Evolutionary conservation across 169 alveolate genomes (phyloP), one percentile per base, ranked within the genome.

Genomic region (Plasmodium cynomolgi): DNA sequence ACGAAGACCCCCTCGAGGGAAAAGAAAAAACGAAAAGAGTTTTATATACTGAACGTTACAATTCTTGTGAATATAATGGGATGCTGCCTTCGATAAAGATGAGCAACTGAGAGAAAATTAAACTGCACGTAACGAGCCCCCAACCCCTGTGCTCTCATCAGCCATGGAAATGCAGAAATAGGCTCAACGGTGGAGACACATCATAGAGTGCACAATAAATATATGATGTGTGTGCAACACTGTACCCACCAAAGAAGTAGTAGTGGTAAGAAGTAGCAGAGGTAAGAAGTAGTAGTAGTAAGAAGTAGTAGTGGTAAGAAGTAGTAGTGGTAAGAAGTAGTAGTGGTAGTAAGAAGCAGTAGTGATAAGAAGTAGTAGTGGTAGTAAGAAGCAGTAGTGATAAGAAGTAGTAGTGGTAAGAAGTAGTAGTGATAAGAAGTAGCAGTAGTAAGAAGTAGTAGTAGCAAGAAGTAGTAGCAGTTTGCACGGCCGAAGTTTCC

Each of bases 1-100:
- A 39, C 4, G 62, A 84, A 7, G 13, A 71, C n/a, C 2, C 54
- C n/a, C 26, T 33, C 2, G 15, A 44, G 23, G 84, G 37, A 15
- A n/a, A 72, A 13, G 79, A n/a, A 37, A 84, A 23, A 44, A 84
- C 75, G 47, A 84, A 26, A 72, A 84, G 75, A 39, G 23, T 84
- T 23, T 72, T 84, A 84, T 13, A 23, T 44, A 29, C 37, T 4
- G 81, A 84, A 20, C 68, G 37, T 11, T 20, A 33, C 50, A 71
- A 31, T 39, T n/a, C 20, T 26, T 72, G 77, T 68, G 77, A 84
- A 5, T 8, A 84, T 33, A 84, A 44, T 26, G 54, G 20, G 9
- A 44, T 84, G 13, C 31, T 72, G 44, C 26, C 73, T 26, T 72
- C 92, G 3, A 17, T 72, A n/a, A 72, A 84, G 56, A 84, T 68